These are phyloP conservation scores for Hypoxylon rubiginosum DNA, from an alignment of 2,329 filamentous ascomycete genomes.

Conservation along the genomic window DNA sequence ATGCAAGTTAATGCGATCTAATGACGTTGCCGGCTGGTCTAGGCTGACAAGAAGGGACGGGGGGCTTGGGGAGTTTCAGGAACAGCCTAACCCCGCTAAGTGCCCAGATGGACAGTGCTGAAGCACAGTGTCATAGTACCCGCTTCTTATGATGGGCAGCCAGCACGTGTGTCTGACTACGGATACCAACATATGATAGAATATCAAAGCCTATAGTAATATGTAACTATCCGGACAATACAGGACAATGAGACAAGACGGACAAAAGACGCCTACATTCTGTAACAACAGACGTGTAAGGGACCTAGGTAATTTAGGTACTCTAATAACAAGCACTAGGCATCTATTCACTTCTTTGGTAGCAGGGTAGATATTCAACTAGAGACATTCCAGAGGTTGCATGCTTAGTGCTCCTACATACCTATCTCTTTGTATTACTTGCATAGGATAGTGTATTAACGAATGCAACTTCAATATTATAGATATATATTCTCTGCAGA, in stretches of 20 bases:
- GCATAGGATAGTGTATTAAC: constrained; percentile 30
- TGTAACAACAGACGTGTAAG: not conserved
- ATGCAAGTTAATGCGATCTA: constrained; percentile 41
- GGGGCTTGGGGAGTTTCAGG: constrained; percentile 31
- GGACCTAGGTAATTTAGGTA: too few species aligned
- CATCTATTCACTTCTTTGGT: not conserved
- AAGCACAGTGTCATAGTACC: constrained; percentile 1
- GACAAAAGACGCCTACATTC: not conserved
- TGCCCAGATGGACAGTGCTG: not conserved
- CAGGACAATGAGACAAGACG: too few species aligned
- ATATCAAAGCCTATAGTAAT: not conserved
- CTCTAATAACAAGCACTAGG: not conserved
- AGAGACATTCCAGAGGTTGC: not conserved
- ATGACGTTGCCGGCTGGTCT: constrained; percentile 36
- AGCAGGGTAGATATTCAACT: not conserved
- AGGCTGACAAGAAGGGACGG: constrained; percentile 21
- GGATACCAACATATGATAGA: not conserved
- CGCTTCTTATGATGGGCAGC: not conserved
- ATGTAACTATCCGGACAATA: not conserved
- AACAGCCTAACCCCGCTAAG: constrained; percentile 42
- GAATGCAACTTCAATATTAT: constrained; percentile 41
- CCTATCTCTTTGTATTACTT: constrained; percentile 24
- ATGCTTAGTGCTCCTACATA: not conserved
- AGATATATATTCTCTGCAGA: constrained; percentile 17
- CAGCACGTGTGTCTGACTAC: not conserved